These are phyloP conservation scores for Hemisphaericaspora xylofermentans DNA, from an alignment of 1,139 yeast genomes.

Conservation along the genomic window DNA sequence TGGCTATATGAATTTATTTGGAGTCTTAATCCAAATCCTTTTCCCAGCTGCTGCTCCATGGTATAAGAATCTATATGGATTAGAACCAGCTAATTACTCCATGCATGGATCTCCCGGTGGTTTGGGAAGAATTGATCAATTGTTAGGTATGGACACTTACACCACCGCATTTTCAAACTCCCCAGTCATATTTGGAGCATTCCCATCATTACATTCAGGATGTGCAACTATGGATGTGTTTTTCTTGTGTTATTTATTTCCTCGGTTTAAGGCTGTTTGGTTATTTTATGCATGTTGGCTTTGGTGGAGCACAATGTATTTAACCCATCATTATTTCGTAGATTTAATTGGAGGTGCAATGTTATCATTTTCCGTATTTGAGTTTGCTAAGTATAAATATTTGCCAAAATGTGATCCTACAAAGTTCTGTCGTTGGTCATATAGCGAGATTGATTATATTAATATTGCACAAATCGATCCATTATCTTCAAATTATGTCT, in stretches of 20 bases:
- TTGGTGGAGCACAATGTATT: constrained; percentile 98
- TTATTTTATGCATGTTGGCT: constrained; percentile 81
- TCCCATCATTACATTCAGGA: constrained; percentile 94
- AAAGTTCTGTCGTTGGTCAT: constrained; percentile 85
- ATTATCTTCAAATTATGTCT: constrained; percentile 20
- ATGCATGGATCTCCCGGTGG: constrained; percentile 99
- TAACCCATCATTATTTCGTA: constrained; percentile 92
- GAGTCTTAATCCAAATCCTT: constrained; percentile 74
- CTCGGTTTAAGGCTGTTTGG: constrained; percentile 62
- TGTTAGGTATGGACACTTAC: constrained; percentile 81
- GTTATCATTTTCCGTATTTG: constrained; percentile 68
- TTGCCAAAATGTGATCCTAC: constrained; percentile 67
- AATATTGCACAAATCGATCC: constrained; percentile 35
- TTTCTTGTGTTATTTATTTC: constrained; percentile 80
- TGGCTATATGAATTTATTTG: constrained; percentile 93
- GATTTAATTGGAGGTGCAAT: constrained; percentile 91
- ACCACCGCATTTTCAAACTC: constrained; percentile 84
- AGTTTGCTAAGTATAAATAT: constrained; percentile 67
- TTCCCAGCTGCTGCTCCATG: constrained; percentile 99
- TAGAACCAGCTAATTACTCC: constrained; percentile 85
- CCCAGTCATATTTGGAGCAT: constrained; percentile 96
- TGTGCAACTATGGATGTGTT: constrained; percentile 92
- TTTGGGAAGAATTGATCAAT: constrained; percentile 77
- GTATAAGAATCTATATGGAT: constrained; percentile 86
- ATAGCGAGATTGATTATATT: constrained; percentile 36